phyloP scores from a whole-genome alignment of 1,139 yeast species.

The Blastobotrys aristatus region DNA sequence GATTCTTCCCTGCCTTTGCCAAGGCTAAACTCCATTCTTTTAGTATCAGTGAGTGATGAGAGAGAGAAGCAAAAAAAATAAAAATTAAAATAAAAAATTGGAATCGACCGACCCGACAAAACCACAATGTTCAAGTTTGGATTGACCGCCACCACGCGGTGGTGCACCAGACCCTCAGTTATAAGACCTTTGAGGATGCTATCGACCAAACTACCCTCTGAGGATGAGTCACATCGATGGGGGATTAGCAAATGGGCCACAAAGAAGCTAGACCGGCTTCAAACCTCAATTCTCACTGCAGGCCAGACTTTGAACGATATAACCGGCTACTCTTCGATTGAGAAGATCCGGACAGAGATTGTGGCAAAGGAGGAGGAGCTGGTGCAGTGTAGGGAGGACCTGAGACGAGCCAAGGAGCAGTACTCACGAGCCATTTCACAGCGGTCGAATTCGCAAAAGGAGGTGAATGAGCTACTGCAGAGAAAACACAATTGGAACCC shows the following conservation, averaged over 20 bases:
- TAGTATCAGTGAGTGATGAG: no score
- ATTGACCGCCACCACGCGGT: no score
- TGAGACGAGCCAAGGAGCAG: slow-evolving; percentile 45
- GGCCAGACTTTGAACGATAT: slow-evolving; percentile 78
- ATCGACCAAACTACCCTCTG: slow-evolving; percentile 38
- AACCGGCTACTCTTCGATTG: slow-evolving; percentile 87
- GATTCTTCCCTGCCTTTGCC: not conserved
- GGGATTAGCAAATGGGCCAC: slow-evolving; percentile 54
- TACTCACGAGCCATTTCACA: slow-evolving; percentile 62
- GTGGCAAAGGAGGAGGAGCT: slow-evolving; percentile 46
- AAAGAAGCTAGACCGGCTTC: slow-evolving; percentile 56
- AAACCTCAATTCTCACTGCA: slow-evolving; percentile 61
- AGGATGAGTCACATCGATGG: slow-evolving; percentile 38
- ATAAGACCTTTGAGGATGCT: no score
- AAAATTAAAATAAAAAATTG: no score
- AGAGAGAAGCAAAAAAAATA: not conserved
- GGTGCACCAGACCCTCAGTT: no score
- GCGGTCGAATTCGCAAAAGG: slow-evolving; percentile 71
- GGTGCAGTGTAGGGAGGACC: slow-evolving; percentile 44
- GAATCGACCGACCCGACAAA: no score
- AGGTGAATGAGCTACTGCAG: slow-evolving; percentile 82
- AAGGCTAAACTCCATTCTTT: not conserved
- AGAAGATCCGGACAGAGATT: slow-evolving; percentile 59
- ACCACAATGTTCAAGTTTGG: no score
- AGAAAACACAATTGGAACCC: slow-evolving; percentile 80